Conservation (phyloP, 768 basidiomycete species). For the Lyophyllum atratum region DNA sequence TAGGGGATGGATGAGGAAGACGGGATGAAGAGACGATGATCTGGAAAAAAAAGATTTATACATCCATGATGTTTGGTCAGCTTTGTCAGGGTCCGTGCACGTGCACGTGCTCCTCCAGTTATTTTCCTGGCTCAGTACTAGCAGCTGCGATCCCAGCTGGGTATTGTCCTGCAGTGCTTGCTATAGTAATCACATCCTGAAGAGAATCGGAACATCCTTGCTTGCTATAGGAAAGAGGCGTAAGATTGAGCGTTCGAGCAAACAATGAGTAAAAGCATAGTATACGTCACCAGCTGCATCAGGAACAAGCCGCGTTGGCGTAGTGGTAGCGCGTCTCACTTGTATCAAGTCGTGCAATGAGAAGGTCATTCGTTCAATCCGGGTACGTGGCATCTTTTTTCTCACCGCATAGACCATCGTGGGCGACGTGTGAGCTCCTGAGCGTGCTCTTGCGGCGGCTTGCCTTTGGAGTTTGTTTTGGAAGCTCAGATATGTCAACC, state of each 20-base stretch:
- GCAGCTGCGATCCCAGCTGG: too few species aligned
- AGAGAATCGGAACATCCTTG: too few species aligned
- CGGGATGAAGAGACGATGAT: background rate
- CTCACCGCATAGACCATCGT: background rate
- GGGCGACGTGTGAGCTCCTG: too few species aligned
- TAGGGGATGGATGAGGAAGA: background rate
- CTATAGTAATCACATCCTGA: too few species aligned
- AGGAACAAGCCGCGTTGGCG: constrained; percentile 15
- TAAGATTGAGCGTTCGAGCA: too few species aligned
- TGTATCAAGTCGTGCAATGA: constrained; percentile 11
- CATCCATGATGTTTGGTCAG: background rate
- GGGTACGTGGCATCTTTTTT: constrained; percentile 40
- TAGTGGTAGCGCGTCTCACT: constrained; percentile 21
- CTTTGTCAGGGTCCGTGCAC: constrained; percentile 10
- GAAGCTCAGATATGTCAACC: too few species aligned
- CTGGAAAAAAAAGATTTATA: background rate
- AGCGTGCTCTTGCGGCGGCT: too few species aligned
- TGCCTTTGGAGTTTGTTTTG: too few species aligned
- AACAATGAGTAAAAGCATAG: background rate
- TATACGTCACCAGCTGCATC: background rate
- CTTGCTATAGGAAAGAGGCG: too few species aligned
- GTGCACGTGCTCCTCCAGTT: background rate
- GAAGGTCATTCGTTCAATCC: constrained; percentile 47
- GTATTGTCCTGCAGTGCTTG: too few species aligned
- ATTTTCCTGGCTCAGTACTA: too few species aligned